phyloP scores from a whole-genome alignment of 768 basidiomycete species.

The Calocera viscosa region DNA sequence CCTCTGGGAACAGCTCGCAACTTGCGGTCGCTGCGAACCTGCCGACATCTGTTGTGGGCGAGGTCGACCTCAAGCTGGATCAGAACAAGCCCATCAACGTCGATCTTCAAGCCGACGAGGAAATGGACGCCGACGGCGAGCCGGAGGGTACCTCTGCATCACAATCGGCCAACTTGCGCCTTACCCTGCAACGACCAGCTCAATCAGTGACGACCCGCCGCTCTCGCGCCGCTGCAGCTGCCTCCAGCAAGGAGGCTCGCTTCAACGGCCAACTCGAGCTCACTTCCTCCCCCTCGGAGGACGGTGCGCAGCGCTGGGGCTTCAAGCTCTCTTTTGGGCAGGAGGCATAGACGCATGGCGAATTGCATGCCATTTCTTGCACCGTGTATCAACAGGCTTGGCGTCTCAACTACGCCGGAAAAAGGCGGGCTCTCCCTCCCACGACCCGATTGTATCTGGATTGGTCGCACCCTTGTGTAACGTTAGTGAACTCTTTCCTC shows the following conservation, averaged over 20 bases:
- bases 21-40: neutral
- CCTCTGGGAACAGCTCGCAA: neutral
- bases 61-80: neutral
- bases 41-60: neutral
- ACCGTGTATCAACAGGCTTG: neutral
- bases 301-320: neutral
- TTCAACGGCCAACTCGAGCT: neutral
- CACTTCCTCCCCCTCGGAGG: neutral
- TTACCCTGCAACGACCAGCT: neutral
- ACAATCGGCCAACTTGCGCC: neutral
- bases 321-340: constrained; percentile 4
- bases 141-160: neutral
- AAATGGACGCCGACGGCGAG: neutral
- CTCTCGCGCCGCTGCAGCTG: neutral
- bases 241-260: neutral
- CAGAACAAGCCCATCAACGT: neutral
- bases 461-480: neutral
- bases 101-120: neutral
- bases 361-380: neutral
- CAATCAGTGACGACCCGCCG: neutral
- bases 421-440: neutral
- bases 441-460: neutral
- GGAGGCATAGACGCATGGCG: neutral
- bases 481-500: neutral
- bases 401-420: neutral